phyloP scores from a whole-genome alignment of 2,329 filamentous ascomycete species.

The Didymella glomerata region DNA sequence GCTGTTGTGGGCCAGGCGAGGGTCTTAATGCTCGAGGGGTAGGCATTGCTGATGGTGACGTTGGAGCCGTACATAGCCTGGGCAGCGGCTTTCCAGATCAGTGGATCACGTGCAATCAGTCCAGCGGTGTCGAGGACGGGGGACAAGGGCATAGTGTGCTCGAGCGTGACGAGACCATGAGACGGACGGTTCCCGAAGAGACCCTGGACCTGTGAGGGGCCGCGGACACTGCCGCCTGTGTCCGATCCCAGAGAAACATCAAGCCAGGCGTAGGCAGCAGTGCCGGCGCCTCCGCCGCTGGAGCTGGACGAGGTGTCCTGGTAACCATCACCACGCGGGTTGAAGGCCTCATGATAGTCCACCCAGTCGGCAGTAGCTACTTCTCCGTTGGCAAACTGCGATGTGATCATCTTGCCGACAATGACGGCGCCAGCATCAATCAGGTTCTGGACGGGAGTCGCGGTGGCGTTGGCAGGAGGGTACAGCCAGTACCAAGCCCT shows the following conservation, averaged over 20 bases:
- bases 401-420: slow-evolving; percentile 58
- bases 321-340: slow-evolving; percentile 57
- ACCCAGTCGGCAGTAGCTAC: slow-evolving; percentile 62
- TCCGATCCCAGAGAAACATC: slow-evolving; percentile 61
- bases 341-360: slow-evolving; percentile 56
- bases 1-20: slow-evolving; percentile 53
- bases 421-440: slow-evolving; percentile 66
- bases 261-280: slow-evolving; percentile 58
- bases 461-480: slow-evolving; percentile 56
- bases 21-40: slow-evolving; percentile 55
- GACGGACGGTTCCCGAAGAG: slow-evolving; percentile 61
- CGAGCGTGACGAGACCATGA: slow-evolving; percentile 57
- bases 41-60: slow-evolving; percentile 53
- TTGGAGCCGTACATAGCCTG: slow-evolving; percentile 57
- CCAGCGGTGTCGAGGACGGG: slow-evolving; percentile 59
- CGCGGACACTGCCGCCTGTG: slow-evolving; percentile 61
- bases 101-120: slow-evolving; percentile 57
- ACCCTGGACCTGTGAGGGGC: slow-evolving; percentile 59
- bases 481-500: slow-evolving; percentile 66
- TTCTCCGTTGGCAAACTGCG: slow-evolving; percentile 57
- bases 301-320: slow-evolving; percentile 59
- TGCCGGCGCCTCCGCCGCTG: slow-evolving; percentile 56
- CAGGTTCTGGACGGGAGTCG: slow-evolving; percentile 62
- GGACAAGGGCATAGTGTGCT: slow-evolving; percentile 60
- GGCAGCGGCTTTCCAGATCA: slow-evolving; percentile 55